These are phyloP conservation scores for Mycena venus DNA, from an alignment of 768 basidiomycete genomes.

Conservation along the genomic window DNA sequence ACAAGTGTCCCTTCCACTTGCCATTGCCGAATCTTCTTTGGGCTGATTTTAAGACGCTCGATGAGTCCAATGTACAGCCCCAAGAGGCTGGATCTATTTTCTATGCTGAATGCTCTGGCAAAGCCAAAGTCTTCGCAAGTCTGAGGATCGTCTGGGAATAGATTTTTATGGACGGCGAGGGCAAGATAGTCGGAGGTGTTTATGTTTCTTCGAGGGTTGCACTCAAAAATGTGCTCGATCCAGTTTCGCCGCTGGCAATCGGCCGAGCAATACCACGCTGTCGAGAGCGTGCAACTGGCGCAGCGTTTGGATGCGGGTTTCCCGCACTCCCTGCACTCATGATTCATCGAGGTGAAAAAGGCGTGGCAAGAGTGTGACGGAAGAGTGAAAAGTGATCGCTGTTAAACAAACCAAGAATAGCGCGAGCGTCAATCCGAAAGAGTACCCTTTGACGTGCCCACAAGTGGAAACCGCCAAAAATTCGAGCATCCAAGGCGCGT, in stretches of 20 bases:
- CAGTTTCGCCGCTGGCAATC: constrained; percentile 47
- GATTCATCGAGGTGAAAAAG: neutral
- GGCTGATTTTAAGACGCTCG: constrained; percentile 26
- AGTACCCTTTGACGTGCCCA: neutral
- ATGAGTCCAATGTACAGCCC: constrained; percentile 50
- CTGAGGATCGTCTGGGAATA: constrained; percentile 45
- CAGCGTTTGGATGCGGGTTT: constrained; percentile 13
- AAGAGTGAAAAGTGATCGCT: neutral
- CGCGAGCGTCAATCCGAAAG: neutral
- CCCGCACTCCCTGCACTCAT: constrained; percentile 3
- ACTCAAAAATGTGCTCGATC: constrained; percentile 49
- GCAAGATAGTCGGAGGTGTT: constrained; percentile 50
- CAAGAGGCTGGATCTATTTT: constrained; percentile 38
- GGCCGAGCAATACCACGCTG: constrained; percentile 48
- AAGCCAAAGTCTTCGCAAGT: constrained; percentile 55
- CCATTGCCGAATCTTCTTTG: constrained; percentile 50
- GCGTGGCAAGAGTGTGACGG: neutral
- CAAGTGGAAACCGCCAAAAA: neutral
- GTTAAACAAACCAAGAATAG: neutral
- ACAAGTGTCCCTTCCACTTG: constrained; percentile 45
- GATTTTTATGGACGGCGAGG: constrained; percentile 39
- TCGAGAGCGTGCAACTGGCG: constrained; percentile 1
- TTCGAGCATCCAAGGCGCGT: neutral
- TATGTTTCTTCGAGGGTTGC: constrained; percentile 39
- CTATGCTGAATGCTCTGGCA: constrained; percentile 29